phyloP scores from a whole-genome alignment of 306 rosid species.

The Geum urbanum region DNA sequence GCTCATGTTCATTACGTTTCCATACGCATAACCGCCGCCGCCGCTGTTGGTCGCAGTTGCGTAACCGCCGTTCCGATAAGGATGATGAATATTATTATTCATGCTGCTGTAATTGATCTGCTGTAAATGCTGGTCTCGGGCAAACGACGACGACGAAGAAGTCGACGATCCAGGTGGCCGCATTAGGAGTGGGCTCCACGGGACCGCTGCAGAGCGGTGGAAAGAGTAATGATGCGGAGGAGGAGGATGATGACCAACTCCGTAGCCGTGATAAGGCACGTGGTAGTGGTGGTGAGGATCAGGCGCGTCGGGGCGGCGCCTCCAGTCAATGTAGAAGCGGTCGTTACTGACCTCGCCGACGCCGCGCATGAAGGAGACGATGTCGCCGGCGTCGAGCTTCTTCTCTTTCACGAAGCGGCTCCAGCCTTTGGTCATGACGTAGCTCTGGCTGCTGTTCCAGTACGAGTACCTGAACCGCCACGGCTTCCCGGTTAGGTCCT shows the following conservation, averaged over 20 bases:
- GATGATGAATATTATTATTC: not conserved
- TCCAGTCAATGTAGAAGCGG: conserved; percentile 75
- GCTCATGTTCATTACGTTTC: conserved; percentile 19
- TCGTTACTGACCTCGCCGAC: conserved; percentile 50
- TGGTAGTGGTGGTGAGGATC: conserved; percentile 19
- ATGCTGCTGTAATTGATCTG: conserved; percentile 17
- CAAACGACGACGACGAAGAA: not conserved
- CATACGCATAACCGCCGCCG: conserved; percentile 14
- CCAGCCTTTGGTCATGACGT: conserved; percentile 99
- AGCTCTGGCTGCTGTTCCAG: conserved; percentile 98
- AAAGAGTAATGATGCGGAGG: conserved; percentile 19
- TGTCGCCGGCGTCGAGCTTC: conserved; percentile 84
- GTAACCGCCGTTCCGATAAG: conserved; percentile 11
- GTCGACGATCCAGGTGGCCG: conserved; percentile 21
- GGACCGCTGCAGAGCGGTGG: conserved; percentile 14
- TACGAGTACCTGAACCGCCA: conserved; percentile 94
- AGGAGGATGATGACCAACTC: not conserved
- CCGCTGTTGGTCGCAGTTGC: not conserved
- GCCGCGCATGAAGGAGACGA: conserved; percentile 81
- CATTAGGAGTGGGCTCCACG: conserved; percentile 42
- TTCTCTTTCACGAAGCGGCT: conserved; percentile 91
- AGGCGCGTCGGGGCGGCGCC: conserved; percentile 45
- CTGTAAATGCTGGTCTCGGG: conserved; percentile 31
- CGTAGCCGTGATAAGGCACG: conserved; percentile 16
- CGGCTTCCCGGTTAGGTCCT: conserved; percentile 67